phyloP scores from a whole-genome alignment of 2,329 filamentous ascomycete species.

The Pseudogymnoascus sp. region DNA sequence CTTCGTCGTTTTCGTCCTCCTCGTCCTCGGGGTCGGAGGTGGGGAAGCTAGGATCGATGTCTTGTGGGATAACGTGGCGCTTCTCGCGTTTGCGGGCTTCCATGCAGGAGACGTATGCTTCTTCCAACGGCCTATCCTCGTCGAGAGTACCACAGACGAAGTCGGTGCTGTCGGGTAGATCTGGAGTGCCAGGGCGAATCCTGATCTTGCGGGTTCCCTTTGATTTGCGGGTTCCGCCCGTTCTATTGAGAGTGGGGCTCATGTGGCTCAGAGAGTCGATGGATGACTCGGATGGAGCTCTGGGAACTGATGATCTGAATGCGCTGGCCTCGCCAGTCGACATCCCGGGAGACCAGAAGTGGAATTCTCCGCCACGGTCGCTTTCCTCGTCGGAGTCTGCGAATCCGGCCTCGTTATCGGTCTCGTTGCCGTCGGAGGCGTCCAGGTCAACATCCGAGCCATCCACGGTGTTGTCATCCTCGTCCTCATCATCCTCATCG shows the following conservation, averaged over 20 bases:
- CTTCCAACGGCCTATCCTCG: constrained; percentile 89
- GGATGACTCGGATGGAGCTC: constrained; percentile 53
- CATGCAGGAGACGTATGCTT: constrained; percentile 79
- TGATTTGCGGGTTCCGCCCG: constrained; percentile 13
- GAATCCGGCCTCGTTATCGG: constrained; percentile 69
- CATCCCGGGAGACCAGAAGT: constrained; percentile 50
- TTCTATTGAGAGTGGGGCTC: constrained; percentile 18
- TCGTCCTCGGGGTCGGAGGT: constrained; percentile 87
- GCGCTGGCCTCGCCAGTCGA: constrained; percentile 19
- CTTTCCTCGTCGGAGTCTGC: constrained; percentile 61
- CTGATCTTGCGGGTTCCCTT: constrained; percentile 35
- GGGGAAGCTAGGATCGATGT: constrained; percentile 95
- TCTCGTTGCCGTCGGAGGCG: constrained; percentile 62
- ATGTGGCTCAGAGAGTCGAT: constrained; percentile 38
- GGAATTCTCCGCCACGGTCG: constrained; percentile 54
- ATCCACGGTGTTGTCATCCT: constrained; percentile 35
- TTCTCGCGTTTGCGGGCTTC: constrained; percentile 75
- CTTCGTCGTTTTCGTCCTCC: constrained; percentile 61
- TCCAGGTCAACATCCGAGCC: constrained; percentile 68
- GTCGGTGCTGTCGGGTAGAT: constrained; percentile 93
- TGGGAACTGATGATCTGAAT: constrained; percentile 24
- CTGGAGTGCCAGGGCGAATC: constrained; percentile 62
- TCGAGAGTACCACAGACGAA: constrained; percentile 98
- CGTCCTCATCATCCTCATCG: constrained; percentile 45
- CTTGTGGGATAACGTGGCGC: constrained; percentile 79